Evolutionary conservation across 345 rosid genomes (phyloP).

Genomic region (Triadica sebifera): DNA sequence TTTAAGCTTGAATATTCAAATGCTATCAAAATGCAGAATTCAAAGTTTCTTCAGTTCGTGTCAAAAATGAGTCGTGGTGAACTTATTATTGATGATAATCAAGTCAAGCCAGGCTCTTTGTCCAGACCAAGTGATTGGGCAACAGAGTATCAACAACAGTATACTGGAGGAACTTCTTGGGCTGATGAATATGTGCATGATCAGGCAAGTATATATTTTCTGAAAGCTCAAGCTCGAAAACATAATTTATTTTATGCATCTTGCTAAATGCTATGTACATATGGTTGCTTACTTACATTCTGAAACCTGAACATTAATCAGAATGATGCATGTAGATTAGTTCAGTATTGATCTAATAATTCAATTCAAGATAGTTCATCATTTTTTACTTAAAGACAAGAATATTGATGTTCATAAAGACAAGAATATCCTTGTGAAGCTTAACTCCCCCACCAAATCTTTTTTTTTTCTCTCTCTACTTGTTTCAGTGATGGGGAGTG

Average conservation of each 20-base stretch:
- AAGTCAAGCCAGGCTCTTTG: slow-evolving; percentile 61
- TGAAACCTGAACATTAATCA: neutral
- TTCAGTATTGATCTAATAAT: no score
- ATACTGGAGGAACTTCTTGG: slow-evolving; percentile 70
- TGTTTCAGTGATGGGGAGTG: neutral
- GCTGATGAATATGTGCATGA: slow-evolving; percentile 74
- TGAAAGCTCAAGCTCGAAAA: slow-evolving; percentile 21
- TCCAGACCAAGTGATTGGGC: slow-evolving; percentile 78
- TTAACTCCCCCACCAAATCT: neutral
- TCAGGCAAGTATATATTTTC: slow-evolving; percentile 38
- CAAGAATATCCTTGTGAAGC: no score
- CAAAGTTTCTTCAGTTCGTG: slow-evolving; percentile 95
- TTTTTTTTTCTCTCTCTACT: neutral
- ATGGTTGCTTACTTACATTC: neutral
- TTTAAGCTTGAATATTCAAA: neutral
- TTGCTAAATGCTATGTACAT: neutral
- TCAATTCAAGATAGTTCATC: neutral
- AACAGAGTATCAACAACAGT: slow-evolving; percentile 79
- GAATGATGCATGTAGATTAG: neutral
- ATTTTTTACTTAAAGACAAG: no score
- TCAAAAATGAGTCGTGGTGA: slow-evolving; percentile 99
- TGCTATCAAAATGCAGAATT: slow-evolving; percentile 64
- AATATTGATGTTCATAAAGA: no score
- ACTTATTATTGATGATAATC: slow-evolving; percentile 91
- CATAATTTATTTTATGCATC: neutral